Evolutionary conservation across 306 rosid genomes (phyloP), one percentile per base, ranked within the genome.

Genomic region (Clitoria ternatea): DNA sequence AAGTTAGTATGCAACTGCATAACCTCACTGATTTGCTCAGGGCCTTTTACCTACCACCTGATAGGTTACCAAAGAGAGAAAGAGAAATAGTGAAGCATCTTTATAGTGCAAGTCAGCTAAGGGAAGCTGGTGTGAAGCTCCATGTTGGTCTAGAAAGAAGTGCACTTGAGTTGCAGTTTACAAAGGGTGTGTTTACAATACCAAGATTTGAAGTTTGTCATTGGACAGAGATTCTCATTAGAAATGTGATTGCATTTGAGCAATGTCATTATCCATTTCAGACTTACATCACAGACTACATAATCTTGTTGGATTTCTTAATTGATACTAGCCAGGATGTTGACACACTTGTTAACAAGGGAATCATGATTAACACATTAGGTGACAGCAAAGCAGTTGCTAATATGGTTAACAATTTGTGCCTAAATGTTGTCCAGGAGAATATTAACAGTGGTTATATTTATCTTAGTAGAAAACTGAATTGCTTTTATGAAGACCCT

Each of bases 21-120:
- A 84, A 86, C 61, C 78, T 86, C 66, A 80, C 80, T 22, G 86
- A 81, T 79, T 35, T 86, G 2, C n/a, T 75, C 3, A 55, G 83
- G 47, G 1, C 29, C 2, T 49, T 76, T 7, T 74, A 79, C 73
- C 44, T 72, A 9, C 81, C 80, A 8, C 79, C 70, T n/a, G 61
- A 43, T 11, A 6, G 13, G 61, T 11, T 40, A 15, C 67, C 75
- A 24, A n/a, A 10, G 1, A 47, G 52, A 32, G 24, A 20, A 43
- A 57, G 19, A 8, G 9, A 7, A 37, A 61, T 3, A 0, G 72
- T 56, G 55, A 33, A 49, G 1, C 77, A 49, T 61, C 15, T 64
- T 7, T 53, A 20, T 74, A 79, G 40, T 48, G 65, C 75, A 15
- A 68, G 75, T 52, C 70, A 48, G 14, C 42, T 68, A 24, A 0